phyloP scores from a whole-genome alignment of 2,329 filamentous ascomycete species.

The Neopestalotiopsis clavispora region DNA sequence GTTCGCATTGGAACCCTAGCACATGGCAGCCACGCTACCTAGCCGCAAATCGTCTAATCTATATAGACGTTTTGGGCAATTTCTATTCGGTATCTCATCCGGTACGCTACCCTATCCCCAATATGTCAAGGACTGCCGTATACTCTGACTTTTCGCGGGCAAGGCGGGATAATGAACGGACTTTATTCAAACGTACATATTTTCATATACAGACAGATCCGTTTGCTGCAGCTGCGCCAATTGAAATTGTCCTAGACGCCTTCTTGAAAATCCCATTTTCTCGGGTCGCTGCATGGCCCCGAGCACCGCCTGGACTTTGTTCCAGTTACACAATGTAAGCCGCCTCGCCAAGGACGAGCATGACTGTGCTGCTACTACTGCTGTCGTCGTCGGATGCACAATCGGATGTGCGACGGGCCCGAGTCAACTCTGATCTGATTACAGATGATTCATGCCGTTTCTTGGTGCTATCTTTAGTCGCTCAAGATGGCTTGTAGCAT shows the following conservation, averaged over 20 bases:
- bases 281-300: not conserved
- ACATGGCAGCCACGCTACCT: not conserved
- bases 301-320: not conserved
- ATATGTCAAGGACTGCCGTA: no score
- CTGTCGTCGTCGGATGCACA: no score
- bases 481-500: not conserved
- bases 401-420: not conserved
- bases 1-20: not conserved
- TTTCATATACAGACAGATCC: not conserved
- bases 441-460: not conserved
- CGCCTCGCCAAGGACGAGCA: not conserved
- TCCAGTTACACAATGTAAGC: constrained; percentile 2
- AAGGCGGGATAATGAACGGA: not conserved
- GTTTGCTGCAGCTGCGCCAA: not conserved
- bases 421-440: not conserved
- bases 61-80: no score
- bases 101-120: no score
- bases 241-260: not conserved
- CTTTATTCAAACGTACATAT: not conserved
- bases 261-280: not conserved
- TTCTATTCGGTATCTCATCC: no score
- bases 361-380: not conserved
- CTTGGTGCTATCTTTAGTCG: not conserved
- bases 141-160: no score
- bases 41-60: not conserved